Evolutionary conservation across 2,329 filamentous ascomycete species (phyloP).

Genomic region (Microdochium paspali): DNA sequence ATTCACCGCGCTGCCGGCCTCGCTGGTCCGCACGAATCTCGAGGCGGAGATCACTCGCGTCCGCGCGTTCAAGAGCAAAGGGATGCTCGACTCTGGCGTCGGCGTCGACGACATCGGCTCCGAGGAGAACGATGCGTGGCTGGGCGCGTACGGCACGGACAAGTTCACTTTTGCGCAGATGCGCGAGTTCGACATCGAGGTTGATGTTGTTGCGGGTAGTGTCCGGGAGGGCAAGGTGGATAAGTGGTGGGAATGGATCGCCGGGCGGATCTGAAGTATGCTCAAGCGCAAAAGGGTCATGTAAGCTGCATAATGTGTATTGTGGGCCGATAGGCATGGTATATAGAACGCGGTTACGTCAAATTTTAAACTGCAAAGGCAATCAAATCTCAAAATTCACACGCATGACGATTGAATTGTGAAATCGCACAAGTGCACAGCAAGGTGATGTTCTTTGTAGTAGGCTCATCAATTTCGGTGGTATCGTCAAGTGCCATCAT

Average conservation of each 20-base stretch:
- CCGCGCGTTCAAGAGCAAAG: conserved; percentile 66
- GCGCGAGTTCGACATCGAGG: conserved; percentile 70
- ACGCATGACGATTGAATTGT: too few species aligned
- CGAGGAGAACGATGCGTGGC: conserved; percentile 73
- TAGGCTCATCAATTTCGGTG: too few species aligned
- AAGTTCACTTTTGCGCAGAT: conserved; percentile 75
- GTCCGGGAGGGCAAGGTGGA: conserved; percentile 60
- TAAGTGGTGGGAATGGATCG: conserved; percentile 89
- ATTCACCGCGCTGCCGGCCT: conserved; percentile 80
- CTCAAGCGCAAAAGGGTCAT: too few species aligned
- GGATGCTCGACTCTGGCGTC: conserved; percentile 73
- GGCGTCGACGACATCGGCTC: conserved; percentile 49
- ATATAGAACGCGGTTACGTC: too few species aligned
- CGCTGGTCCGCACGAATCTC: conserved; percentile 63
- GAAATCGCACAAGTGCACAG: too few species aligned
- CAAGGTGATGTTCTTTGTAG: too few species aligned
- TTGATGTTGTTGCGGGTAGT: conserved; percentile 71
- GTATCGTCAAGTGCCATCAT: too few species aligned
- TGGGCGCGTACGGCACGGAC: conserved; percentile 71
- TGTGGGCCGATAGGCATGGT: too few species aligned
- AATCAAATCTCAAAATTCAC: too few species aligned
- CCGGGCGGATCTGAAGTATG: conserved; percentile 52
- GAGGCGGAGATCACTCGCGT: conserved; percentile 77
- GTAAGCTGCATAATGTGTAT: too few species aligned
- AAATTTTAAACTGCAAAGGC: too few species aligned